Base-by-base conservation (phyloP, 2,329 filamentous ascomycete genomes). In the Aspergillus pseudoviridinutans region DNA sequence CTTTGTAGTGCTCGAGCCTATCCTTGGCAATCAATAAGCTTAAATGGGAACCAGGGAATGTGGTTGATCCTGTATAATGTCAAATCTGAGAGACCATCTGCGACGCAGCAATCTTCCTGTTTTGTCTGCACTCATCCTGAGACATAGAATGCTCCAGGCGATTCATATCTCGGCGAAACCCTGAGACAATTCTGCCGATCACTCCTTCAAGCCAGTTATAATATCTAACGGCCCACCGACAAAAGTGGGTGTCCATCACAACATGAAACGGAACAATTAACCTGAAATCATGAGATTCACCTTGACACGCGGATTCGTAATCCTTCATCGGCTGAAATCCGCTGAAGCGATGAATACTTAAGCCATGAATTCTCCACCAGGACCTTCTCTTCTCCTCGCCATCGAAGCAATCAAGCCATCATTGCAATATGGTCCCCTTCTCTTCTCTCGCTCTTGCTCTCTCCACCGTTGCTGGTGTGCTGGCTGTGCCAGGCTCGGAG, bases 341-440 rank as follows among this genome's bases (percentile, higher is more conserved):
- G 10, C 10, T 14, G 29, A 14, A 32, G 1, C 29, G 1, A 32
- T 14, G 29, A 14, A 12, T 32, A 32, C 10, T 32, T 32, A 32
- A 32, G 29, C 29, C 10, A 14, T 32, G 12, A 12, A 14, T 4
- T 32, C 12, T 10, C 29, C 29, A 32, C 29, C 3, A 32, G 10
- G 29, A 32, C 9, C 10, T 32, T n/a, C 8, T 17, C 41, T 20
- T 42, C 8, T 17, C 41, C 9, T 42, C 41, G 20, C 3, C 41
- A 42, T 42, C 41, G 17, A n/a, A n/a, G 20, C 17, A 42, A 42
- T 42, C 9, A 12, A 42, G 7, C 41, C 20, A 22, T 10, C 1
- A n/a, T 42, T 20, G 20, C 44, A 55, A 12, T 22, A 61, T 61
- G 59, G 57, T 61, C 46, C 50, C 57, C 38, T 56, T 59, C 54